phyloP scores from a whole-genome alignment of 1,284 basidiomycete species.

The Athelia psychrophila region DNA sequence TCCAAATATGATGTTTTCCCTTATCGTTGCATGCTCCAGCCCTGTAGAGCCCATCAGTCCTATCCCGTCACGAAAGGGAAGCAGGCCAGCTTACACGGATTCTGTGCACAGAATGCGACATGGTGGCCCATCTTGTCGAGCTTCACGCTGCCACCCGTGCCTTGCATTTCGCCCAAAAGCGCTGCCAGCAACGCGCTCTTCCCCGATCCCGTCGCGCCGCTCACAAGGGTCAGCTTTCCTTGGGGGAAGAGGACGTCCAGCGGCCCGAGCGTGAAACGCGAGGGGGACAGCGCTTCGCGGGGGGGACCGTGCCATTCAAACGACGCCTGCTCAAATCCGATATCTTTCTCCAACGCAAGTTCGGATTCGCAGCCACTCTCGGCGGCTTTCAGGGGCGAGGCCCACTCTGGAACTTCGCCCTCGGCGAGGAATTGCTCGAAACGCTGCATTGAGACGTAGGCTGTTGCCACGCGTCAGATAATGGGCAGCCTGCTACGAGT shows the following conservation, averaged over 20 bases:
- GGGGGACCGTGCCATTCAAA: slow-evolving; percentile 55
- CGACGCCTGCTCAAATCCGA: slow-evolving; percentile 52
- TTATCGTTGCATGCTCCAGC: slow-evolving; percentile 75
- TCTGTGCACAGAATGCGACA: slow-evolving; percentile 67
- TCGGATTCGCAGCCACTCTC: slow-evolving; percentile 7
- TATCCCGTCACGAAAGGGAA: not conserved
- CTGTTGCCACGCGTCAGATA: slow-evolving; percentile 27
- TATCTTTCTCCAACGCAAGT: slow-evolving; percentile 18
- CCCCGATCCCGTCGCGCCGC: slow-evolving; percentile 77
- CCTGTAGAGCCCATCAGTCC: slow-evolving; percentile 31
- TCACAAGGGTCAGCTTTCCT: slow-evolving; percentile 62
- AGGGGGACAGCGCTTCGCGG: slow-evolving; percentile 23
- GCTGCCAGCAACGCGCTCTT: slow-evolving; percentile 73
- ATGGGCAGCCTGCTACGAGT: not conserved
- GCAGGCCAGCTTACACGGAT: slow-evolving; percentile 48
- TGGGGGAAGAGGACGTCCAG: slow-evolving; percentile 57
- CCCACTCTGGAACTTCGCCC: slow-evolving; percentile 66
- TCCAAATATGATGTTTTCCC: slow-evolving; percentile 82
- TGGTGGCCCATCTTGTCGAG: slow-evolving; percentile 63
- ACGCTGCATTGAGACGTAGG: slow-evolving; percentile 70
- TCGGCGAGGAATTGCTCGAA: slow-evolving; percentile 62
- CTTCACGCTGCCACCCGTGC: slow-evolving; percentile 53
- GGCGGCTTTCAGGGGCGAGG: slow-evolving; percentile 45
- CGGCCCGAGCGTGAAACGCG: slow-evolving; percentile 52
- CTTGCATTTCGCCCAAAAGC: slow-evolving; percentile 73